phyloP scores from a whole-genome alignment of 177 flowering plant genomes.

The Vitis hybrid region DNA sequence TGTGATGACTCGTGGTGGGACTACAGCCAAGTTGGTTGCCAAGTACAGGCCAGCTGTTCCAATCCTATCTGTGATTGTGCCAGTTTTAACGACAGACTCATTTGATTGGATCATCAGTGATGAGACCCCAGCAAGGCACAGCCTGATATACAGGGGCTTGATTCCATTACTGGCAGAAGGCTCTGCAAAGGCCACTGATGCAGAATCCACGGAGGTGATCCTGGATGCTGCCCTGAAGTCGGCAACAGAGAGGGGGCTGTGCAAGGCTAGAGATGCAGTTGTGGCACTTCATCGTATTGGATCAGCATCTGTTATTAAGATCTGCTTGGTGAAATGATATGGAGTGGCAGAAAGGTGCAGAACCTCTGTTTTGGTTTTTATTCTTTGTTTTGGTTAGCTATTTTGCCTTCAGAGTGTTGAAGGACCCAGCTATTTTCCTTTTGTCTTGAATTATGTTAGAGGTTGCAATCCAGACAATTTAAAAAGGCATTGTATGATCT shows the following conservation, averaged over 20 bases:
- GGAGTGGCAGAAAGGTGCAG: neutral
- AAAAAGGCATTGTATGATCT: too few species aligned
- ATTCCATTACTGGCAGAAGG: constrained; percentile 77
- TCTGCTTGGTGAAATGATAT: constrained; percentile 67
- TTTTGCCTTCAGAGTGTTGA: neutral
- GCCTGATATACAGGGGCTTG: constrained; percentile 72
- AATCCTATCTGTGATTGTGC: constrained; percentile 81
- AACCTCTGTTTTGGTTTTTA: neutral
- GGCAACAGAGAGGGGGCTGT: constrained; percentile 55
- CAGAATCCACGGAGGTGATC: constrained; percentile 81
- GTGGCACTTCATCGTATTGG: constrained; percentile 88
- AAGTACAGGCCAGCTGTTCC: constrained; percentile 90
- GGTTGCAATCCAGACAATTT: too few species aligned
- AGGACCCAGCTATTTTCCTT: too few species aligned
- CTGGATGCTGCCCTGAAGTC: constrained; percentile 70
- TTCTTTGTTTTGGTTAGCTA: neutral
- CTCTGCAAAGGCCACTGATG: constrained; percentile 82
- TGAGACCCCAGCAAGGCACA: constrained; percentile 83
- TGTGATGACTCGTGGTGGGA: constrained; percentile 84
- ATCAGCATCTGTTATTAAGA: constrained; percentile 79
- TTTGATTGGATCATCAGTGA: constrained; percentile 85
- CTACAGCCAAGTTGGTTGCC: constrained; percentile 83
- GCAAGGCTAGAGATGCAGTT: constrained; percentile 70
- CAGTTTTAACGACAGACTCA: constrained; percentile 70
- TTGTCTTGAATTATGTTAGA: too few species aligned